Evolutionary conservation across 768 basidiomycete species (phyloP).

Genomic region (Suillus discolor): DNA sequence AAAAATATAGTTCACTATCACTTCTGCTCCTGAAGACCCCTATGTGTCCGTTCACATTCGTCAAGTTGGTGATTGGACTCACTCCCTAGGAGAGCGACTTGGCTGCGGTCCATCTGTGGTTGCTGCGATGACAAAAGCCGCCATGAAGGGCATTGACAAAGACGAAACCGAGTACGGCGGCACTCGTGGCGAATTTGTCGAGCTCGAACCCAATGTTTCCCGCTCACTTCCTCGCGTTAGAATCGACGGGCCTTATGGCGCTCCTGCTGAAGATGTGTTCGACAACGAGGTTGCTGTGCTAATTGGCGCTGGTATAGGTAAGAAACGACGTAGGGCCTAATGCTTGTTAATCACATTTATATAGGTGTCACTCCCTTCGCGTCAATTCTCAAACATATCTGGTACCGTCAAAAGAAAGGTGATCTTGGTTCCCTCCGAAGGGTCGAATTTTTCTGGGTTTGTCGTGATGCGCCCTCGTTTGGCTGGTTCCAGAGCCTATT

Average conservation of each 20-base stretch:
- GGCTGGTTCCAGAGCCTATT: constrained; percentile 95
- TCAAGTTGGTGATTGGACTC: constrained; percentile 90
- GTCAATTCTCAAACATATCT: constrained; percentile 93
- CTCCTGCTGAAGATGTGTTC: constrained; percentile 91
- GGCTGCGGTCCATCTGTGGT: constrained; percentile 80
- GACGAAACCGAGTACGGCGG: constrained; percentile 44
- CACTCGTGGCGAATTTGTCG: constrained; percentile 78
- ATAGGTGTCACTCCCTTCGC: constrained; percentile 92
- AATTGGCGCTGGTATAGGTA: constrained; percentile 92
- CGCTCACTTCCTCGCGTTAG: constrained; percentile 67
- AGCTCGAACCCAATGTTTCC: constrained; percentile 61
- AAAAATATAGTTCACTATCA: constrained; percentile 79
- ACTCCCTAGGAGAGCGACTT: constrained; percentile 81
- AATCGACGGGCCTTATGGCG: constrained; percentile 92
- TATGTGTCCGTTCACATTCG: constrained; percentile 92
- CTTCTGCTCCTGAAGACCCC: constrained; percentile 92
- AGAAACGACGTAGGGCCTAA: constrained; percentile 19
- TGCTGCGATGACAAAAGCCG: constrained; percentile 74
- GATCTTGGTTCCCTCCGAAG: constrained; percentile 78
- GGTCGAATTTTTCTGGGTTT: constrained; percentile 96
- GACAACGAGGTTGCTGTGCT: constrained; percentile 86
- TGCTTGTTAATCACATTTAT: constrained; percentile 7
- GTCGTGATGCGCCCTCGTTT: constrained; percentile 93
- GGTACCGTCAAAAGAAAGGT: constrained; percentile 86
- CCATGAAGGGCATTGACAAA: constrained; percentile 77